A percentile compares a stretch with the other conserved stretches of the same genome.
Evolutionary conservation across 2,329 filamentous ascomycete genomes (phyloP).

Genomic region (Nigrospora sphaerica): DNA sequence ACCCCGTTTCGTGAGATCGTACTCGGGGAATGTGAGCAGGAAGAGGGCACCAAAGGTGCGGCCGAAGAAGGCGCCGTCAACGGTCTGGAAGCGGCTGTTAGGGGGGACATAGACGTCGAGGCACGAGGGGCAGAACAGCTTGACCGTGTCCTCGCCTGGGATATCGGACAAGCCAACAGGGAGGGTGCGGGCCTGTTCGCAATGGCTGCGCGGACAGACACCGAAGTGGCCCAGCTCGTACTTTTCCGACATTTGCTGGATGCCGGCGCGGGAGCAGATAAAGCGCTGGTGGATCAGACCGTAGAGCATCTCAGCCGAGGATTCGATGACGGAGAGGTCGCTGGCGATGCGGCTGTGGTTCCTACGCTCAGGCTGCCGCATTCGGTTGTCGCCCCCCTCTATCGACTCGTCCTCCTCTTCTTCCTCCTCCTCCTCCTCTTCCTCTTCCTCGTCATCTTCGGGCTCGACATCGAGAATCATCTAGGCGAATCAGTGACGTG

Average conservation of each 20-base stretch:
- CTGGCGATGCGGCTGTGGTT: slow-evolving; percentile 81
- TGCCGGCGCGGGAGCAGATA: slow-evolving; percentile 91
- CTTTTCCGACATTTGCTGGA: slow-evolving; percentile 99
- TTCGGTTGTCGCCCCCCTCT: slow-evolving; percentile 49
- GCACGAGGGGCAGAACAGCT: slow-evolving; percentile 95
- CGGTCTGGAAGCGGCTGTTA: slow-evolving; percentile 93
- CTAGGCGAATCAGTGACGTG: slow-evolving; percentile 25
- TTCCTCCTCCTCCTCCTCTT: slow-evolving; percentile 68
- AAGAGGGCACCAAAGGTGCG: slow-evolving; percentile 96
- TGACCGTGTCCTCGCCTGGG: slow-evolving; percentile 93
- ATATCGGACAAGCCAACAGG: slow-evolving; percentile 93
- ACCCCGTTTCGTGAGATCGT: slow-evolving; percentile 74
- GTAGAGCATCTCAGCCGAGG: slow-evolving; percentile 95
- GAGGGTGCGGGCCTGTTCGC: slow-evolving; percentile 81
- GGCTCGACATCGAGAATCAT: slow-evolving; percentile 99
- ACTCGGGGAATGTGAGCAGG: slow-evolving; percentile 96
- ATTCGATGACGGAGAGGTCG: slow-evolving; percentile 92
- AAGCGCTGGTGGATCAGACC: slow-evolving; percentile 97
- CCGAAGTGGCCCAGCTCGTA: slow-evolving; percentile 97
- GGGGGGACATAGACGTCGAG: slow-evolving; percentile 95
- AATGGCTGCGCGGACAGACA: slow-evolving; percentile 88
- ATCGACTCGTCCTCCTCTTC: slow-evolving; percentile 65
- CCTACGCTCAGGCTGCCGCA: slow-evolving; percentile 57
- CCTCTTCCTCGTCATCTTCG: slow-evolving; percentile 84
- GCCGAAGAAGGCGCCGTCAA: slow-evolving; percentile 96